These are phyloP conservation scores for Lactifluus piperatus DNA, from an alignment of 768 basidiomycete species.

Conservation along the genomic window DNA sequence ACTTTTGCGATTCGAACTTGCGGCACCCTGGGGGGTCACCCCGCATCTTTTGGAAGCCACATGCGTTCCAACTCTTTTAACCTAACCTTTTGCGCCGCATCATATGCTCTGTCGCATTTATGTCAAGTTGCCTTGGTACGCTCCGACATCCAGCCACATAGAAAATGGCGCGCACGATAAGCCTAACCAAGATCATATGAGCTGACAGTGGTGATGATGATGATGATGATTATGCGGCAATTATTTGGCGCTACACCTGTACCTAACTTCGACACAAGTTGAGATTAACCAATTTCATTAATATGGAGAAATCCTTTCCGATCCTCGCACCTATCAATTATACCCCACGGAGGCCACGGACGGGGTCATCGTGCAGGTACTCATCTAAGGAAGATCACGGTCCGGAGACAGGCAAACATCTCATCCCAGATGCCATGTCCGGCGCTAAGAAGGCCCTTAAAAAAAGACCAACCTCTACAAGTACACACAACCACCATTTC, in stretches of 20 bases:
- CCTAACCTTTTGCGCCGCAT: constrained; percentile 8
- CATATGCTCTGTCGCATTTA: constrained; percentile 6
- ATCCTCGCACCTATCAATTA: constrained; percentile 2
- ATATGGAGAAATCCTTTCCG: constrained; percentile 5
- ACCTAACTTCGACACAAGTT: not conserved
- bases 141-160: not conserved
- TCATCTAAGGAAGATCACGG: constrained; percentile 3
- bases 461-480: not conserved
- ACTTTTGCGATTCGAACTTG: not conserved
- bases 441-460: not conserved
- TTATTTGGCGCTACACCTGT: not conserved
- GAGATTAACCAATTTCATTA: not conserved
- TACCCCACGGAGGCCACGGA: constrained; percentile 2
- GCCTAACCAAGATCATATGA: no score
- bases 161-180: not conserved
- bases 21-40: not conserved
- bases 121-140: not conserved
- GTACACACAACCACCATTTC: not conserved
- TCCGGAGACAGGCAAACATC: not conserved
- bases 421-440: not conserved
- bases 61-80: not conserved
- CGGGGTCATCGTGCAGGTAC: constrained; percentile 1
- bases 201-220: not conserved
- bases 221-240: not conserved
- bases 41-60: constrained; percentile 8